Percentiles rank a stretch among this genome's conserved stretches.
These are phyloP conservation scores for Colletotrichum karsti DNA, from an alignment of 2,329 filamentous ascomycete species.

Conservation along the genomic window DNA sequence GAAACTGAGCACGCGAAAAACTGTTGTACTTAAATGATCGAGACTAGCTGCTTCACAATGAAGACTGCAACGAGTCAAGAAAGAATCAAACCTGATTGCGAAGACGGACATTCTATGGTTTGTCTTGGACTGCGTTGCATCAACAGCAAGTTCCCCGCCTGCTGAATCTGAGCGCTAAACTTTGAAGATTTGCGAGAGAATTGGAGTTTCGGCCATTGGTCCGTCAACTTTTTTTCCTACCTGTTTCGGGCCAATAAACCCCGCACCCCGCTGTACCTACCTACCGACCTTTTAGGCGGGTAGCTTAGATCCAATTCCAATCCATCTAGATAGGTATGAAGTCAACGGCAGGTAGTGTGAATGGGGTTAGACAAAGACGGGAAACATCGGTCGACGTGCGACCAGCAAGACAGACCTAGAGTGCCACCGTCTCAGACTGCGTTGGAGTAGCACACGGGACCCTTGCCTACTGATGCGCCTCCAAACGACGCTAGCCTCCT, in stretches of 20 bases:
- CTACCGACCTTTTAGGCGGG: too few relatives aligned
- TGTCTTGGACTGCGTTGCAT: neutral
- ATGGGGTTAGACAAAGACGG: too few relatives aligned
- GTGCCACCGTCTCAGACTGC: too few relatives aligned
- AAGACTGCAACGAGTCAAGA: too few relatives aligned
- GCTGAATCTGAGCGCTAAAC: neutral
- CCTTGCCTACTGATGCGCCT: slow-evolving; percentile 9
- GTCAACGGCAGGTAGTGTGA: too few relatives aligned
- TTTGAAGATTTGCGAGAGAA: neutral
- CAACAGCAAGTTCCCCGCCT: neutral
- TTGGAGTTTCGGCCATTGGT: slow-evolving; percentile 22
- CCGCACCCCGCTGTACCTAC: slow-evolving; percentile 19
- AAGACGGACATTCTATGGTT: neutral
- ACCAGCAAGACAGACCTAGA: too few relatives aligned
- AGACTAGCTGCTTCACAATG: neutral
- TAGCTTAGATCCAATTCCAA: too few relatives aligned
- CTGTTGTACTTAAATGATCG: neutral
- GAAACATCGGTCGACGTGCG: too few relatives aligned
- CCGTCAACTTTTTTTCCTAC: neutral
- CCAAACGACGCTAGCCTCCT: slow-evolving; percentile 6
- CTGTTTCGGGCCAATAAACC: slow-evolving; percentile 12
- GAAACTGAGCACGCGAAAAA: neutral
- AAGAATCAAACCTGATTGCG: neutral
- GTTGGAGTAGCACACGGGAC: slow-evolving; percentile 3
- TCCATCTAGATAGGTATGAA: too few relatives aligned